Evolutionary conservation across 768 basidiomycete species (phyloP).

Genomic region (Termitomyces sp.): DNA sequence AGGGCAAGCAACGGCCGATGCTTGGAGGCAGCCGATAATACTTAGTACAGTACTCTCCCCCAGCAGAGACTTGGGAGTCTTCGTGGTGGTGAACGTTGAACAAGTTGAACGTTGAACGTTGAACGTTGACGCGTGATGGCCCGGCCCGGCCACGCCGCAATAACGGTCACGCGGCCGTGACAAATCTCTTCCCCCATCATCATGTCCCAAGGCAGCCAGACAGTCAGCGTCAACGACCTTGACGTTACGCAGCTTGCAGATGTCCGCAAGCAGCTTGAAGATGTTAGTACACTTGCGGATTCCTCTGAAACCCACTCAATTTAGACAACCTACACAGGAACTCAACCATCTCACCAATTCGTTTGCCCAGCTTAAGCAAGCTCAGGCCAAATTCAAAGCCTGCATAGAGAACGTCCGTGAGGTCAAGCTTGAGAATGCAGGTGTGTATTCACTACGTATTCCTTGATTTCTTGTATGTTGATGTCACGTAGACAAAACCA

Average conservation of each 20-base stretch:
- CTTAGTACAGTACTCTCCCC: not conserved
- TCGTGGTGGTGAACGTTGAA: not conserved
- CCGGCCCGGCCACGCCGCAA: too few species aligned
- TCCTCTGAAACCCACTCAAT: not conserved
- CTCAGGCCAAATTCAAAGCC: slow-evolving; percentile 86
- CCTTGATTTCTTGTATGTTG: not conserved
- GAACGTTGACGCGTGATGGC: too few species aligned
- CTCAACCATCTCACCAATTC: slow-evolving; percentile 88
- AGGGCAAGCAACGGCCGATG: not conserved
- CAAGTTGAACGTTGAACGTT: too few species aligned
- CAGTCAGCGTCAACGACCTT: slow-evolving; percentile 78
- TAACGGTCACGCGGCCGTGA: not conserved
- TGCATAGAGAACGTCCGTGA: slow-evolving; percentile 81
- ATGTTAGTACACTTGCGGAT: slow-evolving; percentile 44
- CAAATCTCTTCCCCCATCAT: slow-evolving; percentile 19
- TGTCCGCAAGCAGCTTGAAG: slow-evolving; percentile 89
- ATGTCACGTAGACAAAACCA: slow-evolving; percentile 63
- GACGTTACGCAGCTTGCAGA: slow-evolving; percentile 84
- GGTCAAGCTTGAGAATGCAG: slow-evolving; percentile 66
- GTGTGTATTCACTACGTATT: slow-evolving; percentile 27
- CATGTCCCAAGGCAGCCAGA: slow-evolving; percentile 53
- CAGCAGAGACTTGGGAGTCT: slow-evolving; percentile 1
- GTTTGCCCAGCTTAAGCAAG: slow-evolving; percentile 89
- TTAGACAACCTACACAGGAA: slow-evolving; percentile 55
- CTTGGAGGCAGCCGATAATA: not conserved